Evolutionary conservation across 768 basidiomycete species (phyloP).

Genomic region (Macrolepiota albuminosa): DNA sequence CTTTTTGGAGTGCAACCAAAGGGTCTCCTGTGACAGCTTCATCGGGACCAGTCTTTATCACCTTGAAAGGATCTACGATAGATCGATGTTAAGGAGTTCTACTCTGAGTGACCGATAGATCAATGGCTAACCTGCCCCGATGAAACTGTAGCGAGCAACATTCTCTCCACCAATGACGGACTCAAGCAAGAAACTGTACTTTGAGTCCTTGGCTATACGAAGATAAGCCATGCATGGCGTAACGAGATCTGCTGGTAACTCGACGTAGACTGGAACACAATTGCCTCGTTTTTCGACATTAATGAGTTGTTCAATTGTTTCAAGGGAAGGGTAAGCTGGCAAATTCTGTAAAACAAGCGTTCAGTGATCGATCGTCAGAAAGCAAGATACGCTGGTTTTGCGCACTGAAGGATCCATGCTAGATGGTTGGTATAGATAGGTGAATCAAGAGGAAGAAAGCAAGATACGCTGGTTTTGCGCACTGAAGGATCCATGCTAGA

Average conservation of each 20-base stretch:
- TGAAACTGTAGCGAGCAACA: conserved; percentile 91
- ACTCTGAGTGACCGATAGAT: background rate
- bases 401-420: conserved; percentile 48
- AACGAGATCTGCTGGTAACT: conserved; percentile 91
- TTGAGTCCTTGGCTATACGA: conserved; percentile 85
- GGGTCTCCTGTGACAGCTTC: conserved; percentile 88
- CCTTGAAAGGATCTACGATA: conserved; percentile 81
- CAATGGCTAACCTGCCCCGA: conserved; percentile 74
- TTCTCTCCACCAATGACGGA: conserved; percentile 89
- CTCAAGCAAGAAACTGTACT: conserved; percentile 93
- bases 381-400: background rate
- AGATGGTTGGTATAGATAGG: background rate
- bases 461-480: conserved; percentile 11
- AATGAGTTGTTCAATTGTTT: conserved; percentile 73
- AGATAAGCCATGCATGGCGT: conserved; percentile 98
- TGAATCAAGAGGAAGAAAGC: background rate
- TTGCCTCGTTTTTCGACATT: conserved; percentile 83
- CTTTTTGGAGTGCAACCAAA: conserved; percentile 75
- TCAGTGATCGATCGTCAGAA: background rate
- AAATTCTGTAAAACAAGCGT: conserved; percentile 43
- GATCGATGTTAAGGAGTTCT: background rate
- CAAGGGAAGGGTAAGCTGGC: conserved; percentile 64
- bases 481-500: conserved; percentile 46
- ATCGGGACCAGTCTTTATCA: conserved; percentile 82
- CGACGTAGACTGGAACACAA: conserved; percentile 87